These are phyloP conservation scores for Tricholomella constricta DNA, from an alignment of 768 basidiomycete species.

Conservation along the genomic window DNA sequence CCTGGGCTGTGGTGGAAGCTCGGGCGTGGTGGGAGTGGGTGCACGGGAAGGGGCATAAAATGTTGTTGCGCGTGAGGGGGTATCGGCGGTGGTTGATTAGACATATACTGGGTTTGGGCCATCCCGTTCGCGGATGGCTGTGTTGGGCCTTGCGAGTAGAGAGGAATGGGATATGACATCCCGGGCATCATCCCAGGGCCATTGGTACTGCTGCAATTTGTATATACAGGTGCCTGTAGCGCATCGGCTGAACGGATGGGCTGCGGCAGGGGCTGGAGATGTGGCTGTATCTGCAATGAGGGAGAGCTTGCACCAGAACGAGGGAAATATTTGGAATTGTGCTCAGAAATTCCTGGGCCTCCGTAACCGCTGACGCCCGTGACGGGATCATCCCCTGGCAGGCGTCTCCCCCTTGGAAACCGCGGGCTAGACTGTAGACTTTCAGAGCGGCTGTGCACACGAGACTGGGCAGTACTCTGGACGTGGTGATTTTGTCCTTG, in stretches of 20 bases:
- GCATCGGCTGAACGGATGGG: slow-evolving; percentile 3
- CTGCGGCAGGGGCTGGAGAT: slow-evolving; percentile 16
- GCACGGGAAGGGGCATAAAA: not conserved
- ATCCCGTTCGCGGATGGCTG: not conserved
- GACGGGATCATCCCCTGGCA: slow-evolving; percentile 39
- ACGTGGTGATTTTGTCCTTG: slow-evolving; percentile 17
- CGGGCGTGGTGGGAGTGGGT: not conserved
- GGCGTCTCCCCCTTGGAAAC: slow-evolving; percentile 38
- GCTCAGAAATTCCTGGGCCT: not conserved
- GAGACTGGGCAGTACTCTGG: slow-evolving; percentile 41
- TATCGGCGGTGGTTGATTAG: not conserved
- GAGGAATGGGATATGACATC: slow-evolving; percentile 13
- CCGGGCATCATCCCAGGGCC: not conserved
- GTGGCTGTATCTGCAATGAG: slow-evolving; percentile 11
- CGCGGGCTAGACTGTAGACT: slow-evolving; percentile 55
- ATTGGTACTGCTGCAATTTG: not conserved
- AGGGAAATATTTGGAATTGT: not conserved
- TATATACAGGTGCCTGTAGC: not conserved
- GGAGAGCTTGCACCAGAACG: slow-evolving; percentile 8
- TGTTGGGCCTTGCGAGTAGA: slow-evolving; percentile 2
- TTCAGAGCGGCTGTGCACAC: slow-evolving; percentile 44
- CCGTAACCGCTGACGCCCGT: not conserved
- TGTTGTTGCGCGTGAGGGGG: not conserved
- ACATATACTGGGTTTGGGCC: not conserved
- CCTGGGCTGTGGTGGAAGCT: slow-evolving; percentile 1